Evolutionary conservation across 352 stramenopile species (phyloP).

Genomic region (Phytophthora pseudosyringae): DNA sequence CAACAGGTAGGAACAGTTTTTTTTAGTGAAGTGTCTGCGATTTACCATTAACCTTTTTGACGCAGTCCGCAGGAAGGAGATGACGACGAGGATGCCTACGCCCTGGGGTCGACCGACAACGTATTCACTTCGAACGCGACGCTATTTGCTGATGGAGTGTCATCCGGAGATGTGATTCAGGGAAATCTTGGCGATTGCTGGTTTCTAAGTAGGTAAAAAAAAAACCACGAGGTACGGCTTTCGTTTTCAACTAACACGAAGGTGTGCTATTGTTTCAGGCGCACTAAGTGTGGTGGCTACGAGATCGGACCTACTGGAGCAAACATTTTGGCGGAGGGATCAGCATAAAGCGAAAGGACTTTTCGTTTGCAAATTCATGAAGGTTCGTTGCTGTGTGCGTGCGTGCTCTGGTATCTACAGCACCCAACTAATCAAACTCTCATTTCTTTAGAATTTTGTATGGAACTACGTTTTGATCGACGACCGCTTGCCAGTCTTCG

Average conservation of each 20-base stretch:
- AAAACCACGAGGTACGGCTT: neutral
- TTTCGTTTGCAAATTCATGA: constrained; percentile 93
- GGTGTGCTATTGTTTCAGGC: constrained; percentile 39
- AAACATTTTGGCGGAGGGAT: constrained; percentile 82
- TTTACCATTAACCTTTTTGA: constrained; percentile 4
- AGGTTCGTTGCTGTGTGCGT: constrained; percentile 46
- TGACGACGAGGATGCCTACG: constrained; percentile 29
- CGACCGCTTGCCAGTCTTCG: constrained; percentile 86
- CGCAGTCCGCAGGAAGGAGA: constrained; percentile 32
- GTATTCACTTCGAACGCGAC: constrained; percentile 68
- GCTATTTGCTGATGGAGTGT: constrained; percentile 80
- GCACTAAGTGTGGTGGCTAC: constrained; percentile 90
- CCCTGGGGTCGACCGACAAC: constrained; percentile 28
- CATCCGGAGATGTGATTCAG: constrained; percentile 89
- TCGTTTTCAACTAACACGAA: neutral
- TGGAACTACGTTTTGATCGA: constrained; percentile 95
- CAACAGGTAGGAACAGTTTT: constrained; percentile 22
- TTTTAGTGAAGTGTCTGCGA: too few species aligned
- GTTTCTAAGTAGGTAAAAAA: constrained; percentile 80
- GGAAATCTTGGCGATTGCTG: constrained; percentile 93
- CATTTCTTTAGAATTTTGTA: constrained; percentile 70
- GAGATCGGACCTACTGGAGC: constrained; percentile 74
- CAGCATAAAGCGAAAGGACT: constrained; percentile 80
- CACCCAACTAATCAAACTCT: neutral
- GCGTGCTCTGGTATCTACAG: neutral